Evolutionary conservation across 192 early-diverging fungal species (phyloP).

Genomic region (Coemansia sp.): DNA sequence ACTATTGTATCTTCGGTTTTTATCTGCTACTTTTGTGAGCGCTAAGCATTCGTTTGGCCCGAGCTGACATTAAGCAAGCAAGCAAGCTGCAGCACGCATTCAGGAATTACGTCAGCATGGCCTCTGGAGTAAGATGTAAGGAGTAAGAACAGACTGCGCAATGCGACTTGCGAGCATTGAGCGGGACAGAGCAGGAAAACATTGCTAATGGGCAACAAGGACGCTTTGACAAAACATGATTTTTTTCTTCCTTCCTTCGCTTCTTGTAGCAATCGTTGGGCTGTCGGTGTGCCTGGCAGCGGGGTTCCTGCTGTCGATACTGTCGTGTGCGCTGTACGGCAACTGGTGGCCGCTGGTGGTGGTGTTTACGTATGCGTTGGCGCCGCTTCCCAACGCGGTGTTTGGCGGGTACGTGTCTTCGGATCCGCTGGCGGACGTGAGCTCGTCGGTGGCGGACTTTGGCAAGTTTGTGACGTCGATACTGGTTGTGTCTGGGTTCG

Average conservation of each 20-base stretch:
- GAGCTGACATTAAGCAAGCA: no score
- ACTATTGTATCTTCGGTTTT: slow-evolving; percentile 6
- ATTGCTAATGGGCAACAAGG: no score
- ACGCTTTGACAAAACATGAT: no score
- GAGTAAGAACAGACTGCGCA: neutral
- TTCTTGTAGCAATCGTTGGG: slow-evolving; percentile 62
- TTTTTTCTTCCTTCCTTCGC: no score
- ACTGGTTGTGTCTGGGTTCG: slow-evolving; percentile 89
- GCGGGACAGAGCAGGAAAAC: no score
- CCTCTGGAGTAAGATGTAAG: slow-evolving; percentile 31
- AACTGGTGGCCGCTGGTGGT: slow-evolving; percentile 97
- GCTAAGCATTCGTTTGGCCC: neutral
- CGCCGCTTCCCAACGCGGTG: slow-evolving; percentile 87
- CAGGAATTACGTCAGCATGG: slow-evolving; percentile 1
- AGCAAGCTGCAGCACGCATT: slow-evolving; percentile 1
- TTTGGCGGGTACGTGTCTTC: slow-evolving; percentile 69
- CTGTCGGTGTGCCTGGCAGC: slow-evolving; percentile 88
- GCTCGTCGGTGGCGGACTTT: slow-evolving; percentile 61
- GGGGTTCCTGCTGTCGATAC: slow-evolving; percentile 89
- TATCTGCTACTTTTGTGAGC: neutral
- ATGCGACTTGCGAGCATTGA: no score
- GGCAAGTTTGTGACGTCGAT: slow-evolving; percentile 87
- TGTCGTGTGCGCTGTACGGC: slow-evolving; percentile 92
- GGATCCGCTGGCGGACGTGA: slow-evolving; percentile 66
- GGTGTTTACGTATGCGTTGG: slow-evolving; percentile 87